Evolutionary conservation across 495 filamentous ascomycete genomes (phyloP).

Genomic region (Penicillium waksmanii): DNA sequence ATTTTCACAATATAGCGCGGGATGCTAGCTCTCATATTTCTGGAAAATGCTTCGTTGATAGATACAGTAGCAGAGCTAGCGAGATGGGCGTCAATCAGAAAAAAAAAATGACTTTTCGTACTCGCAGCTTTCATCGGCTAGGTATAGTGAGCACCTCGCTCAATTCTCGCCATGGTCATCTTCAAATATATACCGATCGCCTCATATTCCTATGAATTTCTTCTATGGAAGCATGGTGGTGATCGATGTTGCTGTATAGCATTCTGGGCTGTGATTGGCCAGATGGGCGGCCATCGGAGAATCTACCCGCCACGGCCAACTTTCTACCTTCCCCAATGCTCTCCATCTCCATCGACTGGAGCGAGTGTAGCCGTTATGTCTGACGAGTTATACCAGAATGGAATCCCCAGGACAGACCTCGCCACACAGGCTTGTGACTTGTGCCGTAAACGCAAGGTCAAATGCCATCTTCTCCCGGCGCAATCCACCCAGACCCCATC

Average conservation of each 20-base stretch:
- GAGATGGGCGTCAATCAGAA: no score
- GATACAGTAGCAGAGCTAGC: no score
- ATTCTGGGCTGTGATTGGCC: background rate
- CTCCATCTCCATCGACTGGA: background rate
- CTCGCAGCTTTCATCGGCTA: no score
- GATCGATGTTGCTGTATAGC: background rate
- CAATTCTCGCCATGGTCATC: no score
- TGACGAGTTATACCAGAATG: background rate
- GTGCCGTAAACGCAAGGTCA: conserved; percentile 27
- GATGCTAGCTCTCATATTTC: no score
- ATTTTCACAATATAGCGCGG: no score
- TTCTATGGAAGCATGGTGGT: background rate
- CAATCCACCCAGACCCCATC: background rate
- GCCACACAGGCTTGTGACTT: conserved; percentile 21
- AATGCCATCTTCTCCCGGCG: conserved; percentile 14
- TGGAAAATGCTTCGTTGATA: no score
- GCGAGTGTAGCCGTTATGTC: background rate
- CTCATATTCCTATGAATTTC: no score
- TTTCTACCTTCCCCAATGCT: conserved; percentile 2
- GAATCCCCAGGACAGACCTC: conserved; percentile 1
- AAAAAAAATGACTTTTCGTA: no score
- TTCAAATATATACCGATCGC: no score
- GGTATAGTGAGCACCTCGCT: no score
- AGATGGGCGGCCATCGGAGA: background rate
- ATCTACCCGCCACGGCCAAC: background rate